These are phyloP conservation scores for Arbutus unedo DNA, from an alignment of 148 eudicot species.

Conservation along the genomic window DNA sequence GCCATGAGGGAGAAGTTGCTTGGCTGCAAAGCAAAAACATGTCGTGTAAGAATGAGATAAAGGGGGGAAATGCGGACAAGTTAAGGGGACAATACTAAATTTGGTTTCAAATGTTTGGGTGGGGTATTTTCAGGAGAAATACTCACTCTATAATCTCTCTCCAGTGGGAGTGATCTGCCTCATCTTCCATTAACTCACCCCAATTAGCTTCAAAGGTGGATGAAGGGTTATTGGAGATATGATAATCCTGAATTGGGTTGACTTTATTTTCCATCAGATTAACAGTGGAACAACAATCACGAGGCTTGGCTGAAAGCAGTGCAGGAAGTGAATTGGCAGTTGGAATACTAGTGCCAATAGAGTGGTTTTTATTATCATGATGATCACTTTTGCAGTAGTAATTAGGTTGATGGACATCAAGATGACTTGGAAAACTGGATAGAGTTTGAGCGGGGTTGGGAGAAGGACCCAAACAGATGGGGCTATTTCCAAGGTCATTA, in stretches of 20 bases:
- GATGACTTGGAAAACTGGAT: slow-evolving; percentile 6
- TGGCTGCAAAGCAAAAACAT: slow-evolving; percentile 25
- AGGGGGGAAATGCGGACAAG: background rate
- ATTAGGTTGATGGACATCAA: background rate
- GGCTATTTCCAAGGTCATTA: too few relatives aligned
- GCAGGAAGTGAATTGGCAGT: slow-evolving; percentile 25
- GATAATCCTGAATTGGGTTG: background rate
- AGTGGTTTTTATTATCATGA: background rate
- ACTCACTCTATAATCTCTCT: slow-evolving; percentile 45
- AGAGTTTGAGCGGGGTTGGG: background rate
- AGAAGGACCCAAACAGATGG: too few relatives aligned
- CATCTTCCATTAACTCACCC: slow-evolving; percentile 36
- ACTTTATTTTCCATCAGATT: slow-evolving; percentile 19
- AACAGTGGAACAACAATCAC: slow-evolving; percentile 16
- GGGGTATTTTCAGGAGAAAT: background rate
- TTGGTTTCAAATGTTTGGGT: too few relatives aligned
- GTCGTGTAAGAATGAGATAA: background rate
- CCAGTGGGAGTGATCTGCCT: slow-evolving; percentile 41
- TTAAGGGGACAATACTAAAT: too few relatives aligned
- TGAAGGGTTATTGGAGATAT: slow-evolving; percentile 13
- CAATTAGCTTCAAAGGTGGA: slow-evolving; percentile 26
- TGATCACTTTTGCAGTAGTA: background rate
- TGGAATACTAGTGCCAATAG: background rate
- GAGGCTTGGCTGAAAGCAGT: slow-evolving; percentile 27
- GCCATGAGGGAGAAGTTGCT: slow-evolving; percentile 38